Percentiles rank a stretch among this genome's conserved stretches.
phyloP scores from a whole-genome alignment of 2,329 filamentous ascomycete species.

The Aspergillus sergii region DNA sequence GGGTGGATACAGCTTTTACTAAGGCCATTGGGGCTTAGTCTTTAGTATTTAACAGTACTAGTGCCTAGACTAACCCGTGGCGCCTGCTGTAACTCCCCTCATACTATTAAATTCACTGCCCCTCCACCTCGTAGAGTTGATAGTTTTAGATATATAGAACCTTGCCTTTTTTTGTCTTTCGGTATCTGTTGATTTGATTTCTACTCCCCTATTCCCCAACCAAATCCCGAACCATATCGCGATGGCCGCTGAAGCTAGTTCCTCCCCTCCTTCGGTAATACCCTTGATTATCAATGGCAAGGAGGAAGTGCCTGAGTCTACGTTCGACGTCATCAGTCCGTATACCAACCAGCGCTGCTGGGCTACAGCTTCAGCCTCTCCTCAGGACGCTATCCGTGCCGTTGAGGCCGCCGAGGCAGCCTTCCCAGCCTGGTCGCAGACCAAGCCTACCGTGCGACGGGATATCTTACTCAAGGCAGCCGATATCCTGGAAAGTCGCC shows the following conservation, averaged over 20 bases:
- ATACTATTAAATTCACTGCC: slow-evolving; percentile 4
- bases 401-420: slow-evolving; percentile 63
- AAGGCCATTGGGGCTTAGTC: not conserved
- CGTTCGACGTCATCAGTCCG: slow-evolving; percentile 57
- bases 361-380: slow-evolving; percentile 57
- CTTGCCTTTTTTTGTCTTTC: not conserved
- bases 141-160: not conserved
- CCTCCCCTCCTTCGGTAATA: slow-evolving; percentile 24
- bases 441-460: slow-evolving; percentile 62
- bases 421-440: slow-evolving; percentile 67
- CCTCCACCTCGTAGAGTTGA: not conserved
- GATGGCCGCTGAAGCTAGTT: slow-evolving; percentile 10
- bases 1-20: not conserved
- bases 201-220: not conserved
- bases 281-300: slow-evolving; percentile 44
- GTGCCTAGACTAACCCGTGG: not conserved
- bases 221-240: not conserved
- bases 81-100: not conserved
- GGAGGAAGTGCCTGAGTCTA: slow-evolving; percentile 31
- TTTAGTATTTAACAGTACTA: not conserved
- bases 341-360: slow-evolving; percentile 55
- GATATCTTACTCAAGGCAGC: slow-evolving; percentile 72
- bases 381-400: slow-evolving; percentile 44
- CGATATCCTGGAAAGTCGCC: slow-evolving; percentile 51
- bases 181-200: not conserved